Evolutionary conservation across 2,329 filamentous ascomycete species (phyloP).

Genomic region (Scolecobasidium constrictum): DNA sequence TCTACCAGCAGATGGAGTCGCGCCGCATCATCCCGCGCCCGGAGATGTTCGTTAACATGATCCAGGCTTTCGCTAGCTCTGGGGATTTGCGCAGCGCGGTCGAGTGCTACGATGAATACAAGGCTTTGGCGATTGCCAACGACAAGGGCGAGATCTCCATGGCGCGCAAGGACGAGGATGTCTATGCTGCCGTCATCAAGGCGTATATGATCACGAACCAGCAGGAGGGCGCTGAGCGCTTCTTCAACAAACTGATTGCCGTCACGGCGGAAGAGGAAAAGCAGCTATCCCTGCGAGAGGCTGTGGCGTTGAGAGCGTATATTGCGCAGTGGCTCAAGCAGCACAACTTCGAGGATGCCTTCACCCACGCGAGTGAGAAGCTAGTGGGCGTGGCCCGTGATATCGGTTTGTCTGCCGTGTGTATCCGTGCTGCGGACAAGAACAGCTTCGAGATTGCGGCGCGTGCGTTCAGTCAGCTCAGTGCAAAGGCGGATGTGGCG

Average conservation of each 20-base stretch:
- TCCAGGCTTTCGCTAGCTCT: slow-evolving; percentile 75
- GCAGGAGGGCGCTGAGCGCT: slow-evolving; percentile 69
- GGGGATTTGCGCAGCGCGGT: slow-evolving; percentile 81
- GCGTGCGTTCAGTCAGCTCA: slow-evolving; percentile 39
- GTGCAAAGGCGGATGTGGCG: slow-evolving; percentile 35
- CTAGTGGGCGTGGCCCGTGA: slow-evolving; percentile 49
- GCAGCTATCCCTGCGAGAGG: slow-evolving; percentile 55
- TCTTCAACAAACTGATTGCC: slow-evolving; percentile 68
- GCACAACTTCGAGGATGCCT: slow-evolving; percentile 61
- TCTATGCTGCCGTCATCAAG: slow-evolving; percentile 86
- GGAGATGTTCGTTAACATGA: slow-evolving; percentile 84
- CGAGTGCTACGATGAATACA: slow-evolving; percentile 93
- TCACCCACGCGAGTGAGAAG: slow-evolving; percentile 55
- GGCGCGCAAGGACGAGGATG: slow-evolving; percentile 65
- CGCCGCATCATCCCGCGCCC: slow-evolving; percentile 64
- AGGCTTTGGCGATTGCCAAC: slow-evolving; percentile 72
- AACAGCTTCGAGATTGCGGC: slow-evolving; percentile 59
- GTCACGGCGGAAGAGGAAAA: slow-evolving; percentile 39
- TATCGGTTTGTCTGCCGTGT: slow-evolving; percentile 61
- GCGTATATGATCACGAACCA: slow-evolving; percentile 78
- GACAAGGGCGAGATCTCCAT: slow-evolving; percentile 61
- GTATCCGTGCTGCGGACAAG: slow-evolving; percentile 67
- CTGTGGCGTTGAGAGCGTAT: slow-evolving; percentile 62
- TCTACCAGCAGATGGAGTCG: slow-evolving; percentile 86
- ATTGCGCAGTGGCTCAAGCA: slow-evolving; percentile 65